These are phyloP conservation scores for Teratosphaeria pseudoeucalypti DNA, from an alignment of 2,329 filamentous ascomycete genomes.

Conservation along the genomic window DNA sequence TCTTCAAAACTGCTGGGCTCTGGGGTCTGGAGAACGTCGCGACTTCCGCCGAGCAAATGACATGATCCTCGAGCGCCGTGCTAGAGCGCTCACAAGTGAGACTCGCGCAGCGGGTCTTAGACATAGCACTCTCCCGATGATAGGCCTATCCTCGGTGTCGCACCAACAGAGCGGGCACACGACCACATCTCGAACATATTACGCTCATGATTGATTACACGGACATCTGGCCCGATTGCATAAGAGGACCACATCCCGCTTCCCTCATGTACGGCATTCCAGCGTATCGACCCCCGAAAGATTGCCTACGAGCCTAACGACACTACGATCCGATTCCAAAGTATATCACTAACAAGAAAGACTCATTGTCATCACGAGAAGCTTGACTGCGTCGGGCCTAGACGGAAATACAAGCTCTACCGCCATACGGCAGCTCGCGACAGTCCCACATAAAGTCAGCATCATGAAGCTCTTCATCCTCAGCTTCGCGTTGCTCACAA, in stretches of 20 bases:
- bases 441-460: background rate
- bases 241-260: background rate
- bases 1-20: too few relatives aligned
- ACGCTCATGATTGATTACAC: too few relatives aligned
- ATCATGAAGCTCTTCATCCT: background rate
- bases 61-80: background rate
- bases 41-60: too few relatives aligned
- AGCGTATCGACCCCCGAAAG: too few relatives aligned
- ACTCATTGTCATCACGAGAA: background rate
- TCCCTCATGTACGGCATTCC: too few relatives aligned
- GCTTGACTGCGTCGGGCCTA: background rate
- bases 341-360: background rate
- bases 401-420: background rate
- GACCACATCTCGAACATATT: too few relatives aligned
- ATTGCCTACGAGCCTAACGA: too few relatives aligned
- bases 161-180: too few relatives aligned
- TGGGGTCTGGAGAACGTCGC: too few relatives aligned
- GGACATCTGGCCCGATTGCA: background rate
- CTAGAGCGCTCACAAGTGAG: background rate
- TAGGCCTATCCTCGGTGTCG: background rate
- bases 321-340: too few relatives aligned
- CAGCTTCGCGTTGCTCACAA: background rate
- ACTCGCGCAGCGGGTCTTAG: background rate
- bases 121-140: background rate
- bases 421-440: background rate